Evolutionary conservation across 2,329 filamentous ascomycete genomes (phyloP).

Genomic region (Aureobasidium uvarum): DNA sequence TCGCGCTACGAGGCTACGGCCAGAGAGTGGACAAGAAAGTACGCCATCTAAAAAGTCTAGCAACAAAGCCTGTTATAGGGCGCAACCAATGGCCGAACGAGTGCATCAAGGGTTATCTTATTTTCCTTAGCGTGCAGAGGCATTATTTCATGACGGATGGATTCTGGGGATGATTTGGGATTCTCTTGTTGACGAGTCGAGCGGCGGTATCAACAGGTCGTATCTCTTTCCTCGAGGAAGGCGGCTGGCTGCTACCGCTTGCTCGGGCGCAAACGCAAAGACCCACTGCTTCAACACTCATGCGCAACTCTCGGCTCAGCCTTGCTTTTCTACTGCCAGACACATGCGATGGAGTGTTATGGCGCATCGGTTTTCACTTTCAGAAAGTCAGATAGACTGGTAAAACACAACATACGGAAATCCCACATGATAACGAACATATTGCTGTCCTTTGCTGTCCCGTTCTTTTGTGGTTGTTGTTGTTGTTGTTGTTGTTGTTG

Average conservation of each 20-base stretch:
- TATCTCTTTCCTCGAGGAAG: neutral
- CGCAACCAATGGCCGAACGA: constrained; percentile 8
- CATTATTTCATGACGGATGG: constrained; percentile 21
- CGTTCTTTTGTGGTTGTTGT: too few relatives aligned
- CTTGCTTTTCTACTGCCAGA: constrained; percentile 25
- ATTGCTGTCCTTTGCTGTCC: neutral
- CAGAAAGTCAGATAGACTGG: constrained; percentile 25
- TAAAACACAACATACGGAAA: constrained; percentile 24
- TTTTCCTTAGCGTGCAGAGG: constrained; percentile 11
- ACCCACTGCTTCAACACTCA: constrained; percentile 12
- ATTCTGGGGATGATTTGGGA: constrained; percentile 3
- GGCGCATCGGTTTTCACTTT: constrained; percentile 23
- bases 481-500: too few relatives aligned
- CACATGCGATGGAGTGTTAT: constrained; percentile 19
- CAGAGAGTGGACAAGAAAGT: constrained; percentile 98
- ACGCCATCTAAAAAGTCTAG: constrained; percentile 69
- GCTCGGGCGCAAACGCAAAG: neutral
- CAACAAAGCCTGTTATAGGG: constrained; percentile 7
- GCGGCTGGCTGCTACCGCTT: neutral
- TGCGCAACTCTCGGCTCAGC: constrained; percentile 18
- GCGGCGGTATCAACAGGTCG: neutral
- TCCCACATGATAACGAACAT: constrained; percentile 20
- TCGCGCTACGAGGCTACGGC: constrained; percentile 94
- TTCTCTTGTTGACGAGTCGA: constrained; percentile 1
- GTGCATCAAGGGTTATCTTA: constrained; percentile 6